Conservation (phyloP, 371 early-diverging fungal genomes). For the Mortierella sp. region DNA sequence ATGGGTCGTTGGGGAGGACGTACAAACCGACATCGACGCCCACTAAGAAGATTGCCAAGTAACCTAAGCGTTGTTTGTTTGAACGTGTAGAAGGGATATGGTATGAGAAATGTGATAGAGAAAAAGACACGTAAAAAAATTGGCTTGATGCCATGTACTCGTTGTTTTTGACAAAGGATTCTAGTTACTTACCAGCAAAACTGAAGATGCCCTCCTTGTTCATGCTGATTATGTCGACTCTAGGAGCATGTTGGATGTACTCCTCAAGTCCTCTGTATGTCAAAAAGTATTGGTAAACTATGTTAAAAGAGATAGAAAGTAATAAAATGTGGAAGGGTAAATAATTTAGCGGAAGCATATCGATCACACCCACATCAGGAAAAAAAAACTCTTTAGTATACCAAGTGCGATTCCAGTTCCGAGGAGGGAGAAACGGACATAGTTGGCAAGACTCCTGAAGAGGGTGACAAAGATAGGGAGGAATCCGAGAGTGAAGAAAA, state of each 20-base stretch:
- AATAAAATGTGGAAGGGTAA: background rate
- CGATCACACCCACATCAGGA: background rate
- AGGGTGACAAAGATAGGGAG: constrained; percentile 84
- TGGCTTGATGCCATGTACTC: too few relatives aligned
- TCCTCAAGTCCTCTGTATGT: constrained; percentile 71
- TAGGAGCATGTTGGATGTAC: constrained; percentile 86
- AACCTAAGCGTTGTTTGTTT: constrained; percentile 67
- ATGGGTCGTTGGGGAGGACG: constrained; percentile 65
- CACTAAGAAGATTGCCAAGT: constrained; percentile 84
- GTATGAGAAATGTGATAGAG: background rate
- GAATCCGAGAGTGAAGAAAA: constrained; percentile 94
- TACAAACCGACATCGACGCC: constrained; percentile 77
- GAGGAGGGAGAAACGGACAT: constrained; percentile 63
- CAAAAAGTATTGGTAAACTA: constrained; percentile 72
- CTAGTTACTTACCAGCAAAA: constrained; percentile 68
- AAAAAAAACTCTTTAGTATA: constrained; percentile 30
- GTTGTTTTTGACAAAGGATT: background rate
- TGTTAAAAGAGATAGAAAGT: background rate
- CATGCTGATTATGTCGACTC: constrained; percentile 82
- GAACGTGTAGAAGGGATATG: background rate
- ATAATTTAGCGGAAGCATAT: background rate
- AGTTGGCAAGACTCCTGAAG: constrained; percentile 58
- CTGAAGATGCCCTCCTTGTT: constrained; percentile 96
- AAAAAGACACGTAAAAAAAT: background rate
- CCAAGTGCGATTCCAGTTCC: constrained; percentile 65